phyloP scores from a whole-genome alignment of 164 flowering plant species.

The Liriodendron chinense region DNA sequence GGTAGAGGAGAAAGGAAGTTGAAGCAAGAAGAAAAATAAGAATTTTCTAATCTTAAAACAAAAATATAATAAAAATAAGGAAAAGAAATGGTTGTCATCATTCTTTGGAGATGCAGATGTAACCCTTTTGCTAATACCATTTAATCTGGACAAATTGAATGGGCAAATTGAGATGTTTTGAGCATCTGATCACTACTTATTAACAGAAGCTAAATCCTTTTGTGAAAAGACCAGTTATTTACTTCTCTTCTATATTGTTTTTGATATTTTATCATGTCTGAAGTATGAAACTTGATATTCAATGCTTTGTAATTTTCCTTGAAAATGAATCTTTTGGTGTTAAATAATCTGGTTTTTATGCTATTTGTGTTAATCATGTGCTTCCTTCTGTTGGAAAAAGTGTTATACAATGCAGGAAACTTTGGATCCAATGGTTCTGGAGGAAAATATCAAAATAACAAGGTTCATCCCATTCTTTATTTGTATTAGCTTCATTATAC shows the following conservation, averaged over 20 bases:
- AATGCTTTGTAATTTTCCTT: conserved; percentile 21
- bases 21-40: background rate
- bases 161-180: no score
- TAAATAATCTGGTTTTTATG: conserved; percentile 50
- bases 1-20: background rate
- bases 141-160: no score
- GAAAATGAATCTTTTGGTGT: conserved; percentile 44
- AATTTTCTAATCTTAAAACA: no score
- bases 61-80: background rate
- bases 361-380: conserved; percentile 44
- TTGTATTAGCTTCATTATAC: background rate
- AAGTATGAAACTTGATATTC: conserved; percentile 10
- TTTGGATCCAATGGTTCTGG: conserved; percentile 64
- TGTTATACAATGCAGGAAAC: conserved; percentile 43
- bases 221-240: background rate
- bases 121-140: no score
- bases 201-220: background rate
- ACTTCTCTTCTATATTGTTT: conserved; percentile 2
- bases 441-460: conserved; percentile 59
- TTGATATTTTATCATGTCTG: conserved; percentile 4
- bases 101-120: no score
- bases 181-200: no score
- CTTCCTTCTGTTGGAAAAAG: conserved; percentile 57
- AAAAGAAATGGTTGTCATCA: no score
- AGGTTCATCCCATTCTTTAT: conserved; percentile 42